Conservation (phyloP, 805 yeast genomes). For the Starmerella tilneyi region DNA sequence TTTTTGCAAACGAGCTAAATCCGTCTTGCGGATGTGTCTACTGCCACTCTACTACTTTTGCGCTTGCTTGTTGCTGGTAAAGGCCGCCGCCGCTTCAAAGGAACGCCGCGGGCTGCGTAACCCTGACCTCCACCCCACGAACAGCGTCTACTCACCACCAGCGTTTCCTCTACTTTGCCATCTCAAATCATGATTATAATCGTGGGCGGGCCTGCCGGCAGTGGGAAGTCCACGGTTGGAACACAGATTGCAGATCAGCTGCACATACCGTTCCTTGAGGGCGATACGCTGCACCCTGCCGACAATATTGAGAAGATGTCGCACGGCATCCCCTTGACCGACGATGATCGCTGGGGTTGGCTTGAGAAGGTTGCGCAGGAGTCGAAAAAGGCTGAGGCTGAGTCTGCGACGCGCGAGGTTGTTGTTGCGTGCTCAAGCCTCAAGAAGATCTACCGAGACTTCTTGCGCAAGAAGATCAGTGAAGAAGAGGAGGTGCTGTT, state of each 20-base stretch:
- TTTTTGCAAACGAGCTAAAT: too few relatives aligned
- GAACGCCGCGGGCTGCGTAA: background rate
- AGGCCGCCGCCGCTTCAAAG: too few relatives aligned
- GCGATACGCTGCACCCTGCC: conserved; percentile 68
- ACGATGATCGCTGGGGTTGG: conserved; percentile 93
- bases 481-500: conserved; percentile 38
- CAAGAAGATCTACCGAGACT: conserved; percentile 61
- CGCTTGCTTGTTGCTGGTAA: background rate
- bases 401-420: conserved; percentile 28
- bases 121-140: conserved; percentile 1
- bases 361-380: conserved; percentile 40
- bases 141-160: background rate
- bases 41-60: too few relatives aligned
- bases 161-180: background rate
- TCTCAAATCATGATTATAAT: conserved; percentile 29
- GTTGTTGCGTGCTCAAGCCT: conserved; percentile 80
- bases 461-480: conserved; percentile 36
- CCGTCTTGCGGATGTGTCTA: too few relatives aligned
- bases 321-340: conserved; percentile 66
- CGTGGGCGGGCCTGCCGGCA: conserved; percentile 93
- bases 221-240: conserved; percentile 83
- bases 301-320: conserved; percentile 76
- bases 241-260: conserved; percentile 39
- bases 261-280: conserved; percentile 60
- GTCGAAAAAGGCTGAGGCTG: conserved; percentile 32